Evolutionary conservation across 2,329 filamentous ascomycete genomes (phyloP), one percentile per base, ranked within the genome.

Genomic region (Shiraia sp.): DNA sequence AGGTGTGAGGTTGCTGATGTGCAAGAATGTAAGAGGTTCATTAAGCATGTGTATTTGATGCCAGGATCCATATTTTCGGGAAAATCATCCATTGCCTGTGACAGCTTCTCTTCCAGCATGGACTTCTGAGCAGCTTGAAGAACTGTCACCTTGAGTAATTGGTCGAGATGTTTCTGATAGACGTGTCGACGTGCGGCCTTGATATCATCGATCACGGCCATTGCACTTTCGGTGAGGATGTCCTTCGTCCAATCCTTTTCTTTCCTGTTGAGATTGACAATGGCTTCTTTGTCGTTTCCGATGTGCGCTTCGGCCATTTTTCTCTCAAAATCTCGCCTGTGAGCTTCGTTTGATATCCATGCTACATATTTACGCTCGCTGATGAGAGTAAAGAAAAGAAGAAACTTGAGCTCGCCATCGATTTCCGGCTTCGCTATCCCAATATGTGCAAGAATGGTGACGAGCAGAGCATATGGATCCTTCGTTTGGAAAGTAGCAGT

Each of bases 381-480:
- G 10, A 32, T 41, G 24, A 62, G 10, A 4, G 43, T 48, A 28
- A 43, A 38, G n/a, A 52, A 43, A 1, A 52, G 42, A 7, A 38
- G 34, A n/a, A 47, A 34, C 22, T 47, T 53, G 9, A 57, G 12
- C 4, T 57, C 46, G 7, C 55, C 32, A 13, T 57, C 47, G 12
- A 61, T 25, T 14, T 55, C 51, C 10, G 51, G 50, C 3, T 39
- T 36, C 1, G 45, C 41, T 28, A 53, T 36, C 9, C 49, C 32
- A n/a, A 49, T 31, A 17, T 57, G 53, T 1, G 55, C 58, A 28
- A 55, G 44, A 23, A 62, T 43, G 1, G 53, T 41, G 3, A 50
- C 19, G 4, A 62, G 23, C 16, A 58, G 41, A 13, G 51, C 27
- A 17, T 45, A 45, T 1, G 48, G 32, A 6, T 50, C 35, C 28